Percentiles rank a stretch among this genome's conserved stretches.
phyloP scores from a whole-genome alignment of 345 rosid species.

The Brassica juncea region DNA sequence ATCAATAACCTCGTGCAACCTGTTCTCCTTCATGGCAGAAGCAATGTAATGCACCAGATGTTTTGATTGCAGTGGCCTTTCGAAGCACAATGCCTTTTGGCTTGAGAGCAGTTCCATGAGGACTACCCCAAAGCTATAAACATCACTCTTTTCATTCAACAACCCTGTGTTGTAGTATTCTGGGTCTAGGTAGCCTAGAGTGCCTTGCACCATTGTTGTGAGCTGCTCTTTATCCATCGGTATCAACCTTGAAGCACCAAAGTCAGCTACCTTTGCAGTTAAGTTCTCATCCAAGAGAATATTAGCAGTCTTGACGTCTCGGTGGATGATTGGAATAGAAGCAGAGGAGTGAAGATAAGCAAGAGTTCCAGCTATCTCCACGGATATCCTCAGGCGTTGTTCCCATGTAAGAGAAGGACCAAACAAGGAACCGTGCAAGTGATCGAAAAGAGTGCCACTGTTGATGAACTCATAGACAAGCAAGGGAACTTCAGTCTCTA shows the following conservation, averaged over 20 bases:
- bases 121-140: background rate
- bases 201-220: conserved; percentile 49
- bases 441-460: conserved; percentile 32
- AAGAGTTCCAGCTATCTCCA: conserved; percentile 41
- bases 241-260: background rate
- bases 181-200: conserved; percentile 35
- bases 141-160: background rate
- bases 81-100: background rate
- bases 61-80: background rate
- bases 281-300: conserved; percentile 42
- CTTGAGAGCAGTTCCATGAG: background rate
- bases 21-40: background rate
- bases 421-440: conserved; percentile 20
- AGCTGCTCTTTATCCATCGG: conserved; percentile 32
- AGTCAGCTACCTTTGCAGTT: conserved; percentile 7
- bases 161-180: background rate
- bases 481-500: conserved; percentile 31
- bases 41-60: background rate
- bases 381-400: conserved; percentile 39
- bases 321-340: conserved; percentile 41
- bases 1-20: background rate
- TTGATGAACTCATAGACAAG: conserved; percentile 30
- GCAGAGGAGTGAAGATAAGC: conserved; percentile 47
- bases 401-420: conserved; percentile 36
- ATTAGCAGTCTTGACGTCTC: conserved; percentile 49